phyloP scores from a whole-genome alignment of 2,329 filamentous ascomycete species.

The Alternaria infectoria region DNA sequence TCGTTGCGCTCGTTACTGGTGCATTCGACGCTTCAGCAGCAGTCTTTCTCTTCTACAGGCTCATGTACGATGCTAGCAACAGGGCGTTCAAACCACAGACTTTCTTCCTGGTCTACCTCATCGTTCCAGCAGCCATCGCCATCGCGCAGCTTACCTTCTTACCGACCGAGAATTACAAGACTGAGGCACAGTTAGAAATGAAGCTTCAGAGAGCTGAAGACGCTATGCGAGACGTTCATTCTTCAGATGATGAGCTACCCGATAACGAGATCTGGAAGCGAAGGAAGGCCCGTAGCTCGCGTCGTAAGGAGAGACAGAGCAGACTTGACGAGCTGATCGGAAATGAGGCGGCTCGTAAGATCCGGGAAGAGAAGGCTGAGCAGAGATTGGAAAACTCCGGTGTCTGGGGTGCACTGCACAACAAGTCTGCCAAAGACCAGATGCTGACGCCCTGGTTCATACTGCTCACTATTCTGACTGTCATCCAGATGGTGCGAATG shows the following conservation, averaged over 20 bases:
- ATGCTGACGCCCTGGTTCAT: constrained; percentile 82
- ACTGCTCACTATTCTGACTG: constrained; percentile 80
- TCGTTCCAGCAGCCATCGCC: constrained; percentile 71
- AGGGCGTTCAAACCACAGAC: constrained; percentile 65
- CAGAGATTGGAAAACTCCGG: constrained; percentile 71
- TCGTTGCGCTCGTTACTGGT: constrained; percentile 78
- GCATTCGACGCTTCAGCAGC: constrained; percentile 85
- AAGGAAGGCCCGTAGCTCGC: constrained; percentile 41
- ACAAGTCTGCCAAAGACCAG: constrained; percentile 71
- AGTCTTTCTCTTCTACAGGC: constrained; percentile 75
- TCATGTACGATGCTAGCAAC: constrained; percentile 68
- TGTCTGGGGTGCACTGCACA: constrained; percentile 86
- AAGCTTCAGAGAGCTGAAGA: constrained; percentile 43
- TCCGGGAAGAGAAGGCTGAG: constrained; percentile 67
- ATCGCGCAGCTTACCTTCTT: constrained; percentile 73
- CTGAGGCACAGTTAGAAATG: constrained; percentile 50
- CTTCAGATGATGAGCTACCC: constrained; percentile 60
- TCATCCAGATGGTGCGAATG: constrained; percentile 66
- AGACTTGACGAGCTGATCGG: constrained; percentile 78
- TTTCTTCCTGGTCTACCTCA: constrained; percentile 76
- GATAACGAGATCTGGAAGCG: constrained; percentile 56
- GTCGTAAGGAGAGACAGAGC: constrained; percentile 64
- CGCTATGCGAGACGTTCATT: constrained; percentile 54
- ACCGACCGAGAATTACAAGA: constrained; percentile 81
- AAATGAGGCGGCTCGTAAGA: constrained; percentile 65